These are phyloP conservation scores for Jatropha curcas DNA, from an alignment of 345 rosid genomes.

Conservation along the genomic window DNA sequence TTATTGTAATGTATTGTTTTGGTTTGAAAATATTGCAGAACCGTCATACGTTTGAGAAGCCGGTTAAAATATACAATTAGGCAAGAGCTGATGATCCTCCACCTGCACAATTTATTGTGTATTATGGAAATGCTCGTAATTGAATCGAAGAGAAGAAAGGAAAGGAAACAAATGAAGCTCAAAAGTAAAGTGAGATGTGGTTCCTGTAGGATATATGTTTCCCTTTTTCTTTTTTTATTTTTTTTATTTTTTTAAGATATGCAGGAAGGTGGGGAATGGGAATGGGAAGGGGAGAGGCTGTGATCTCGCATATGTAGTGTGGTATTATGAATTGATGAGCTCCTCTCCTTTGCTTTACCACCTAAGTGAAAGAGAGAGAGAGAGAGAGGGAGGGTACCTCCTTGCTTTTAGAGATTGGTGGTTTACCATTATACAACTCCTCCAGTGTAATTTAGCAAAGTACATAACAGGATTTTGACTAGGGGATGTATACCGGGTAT, in stretches of 20 bases:
- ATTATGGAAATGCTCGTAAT: conserved; percentile 10
- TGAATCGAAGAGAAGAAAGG: conserved; percentile 12
- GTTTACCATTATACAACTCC: conserved; percentile 36
- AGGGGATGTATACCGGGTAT: conserved; percentile 44
- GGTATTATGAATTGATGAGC: conserved; percentile 16
- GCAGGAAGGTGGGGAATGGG: no score
- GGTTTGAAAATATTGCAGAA: conserved; percentile 37
- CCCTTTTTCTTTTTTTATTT: conserved; percentile 1
- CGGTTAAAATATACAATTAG: conserved; percentile 63
- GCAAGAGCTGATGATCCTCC: conserved; percentile 26
- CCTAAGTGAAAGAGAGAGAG: no score
- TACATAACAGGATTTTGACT: conserved; percentile 50
- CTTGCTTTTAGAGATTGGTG: conserved; percentile 24
- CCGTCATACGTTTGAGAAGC: conserved; percentile 60
- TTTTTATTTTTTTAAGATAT: neutral
- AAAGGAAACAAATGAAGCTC: conserved; percentile 16
- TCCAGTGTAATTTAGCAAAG: conserved; percentile 46
- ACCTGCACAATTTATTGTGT: conserved; percentile 21
- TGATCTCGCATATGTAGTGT: conserved; percentile 1
- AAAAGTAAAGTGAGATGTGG: conserved; percentile 16
- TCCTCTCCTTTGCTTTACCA: conserved; percentile 13
- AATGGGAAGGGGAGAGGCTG: conserved; percentile 12
- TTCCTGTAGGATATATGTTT: conserved; percentile 35
- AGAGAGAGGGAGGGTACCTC: conserved; percentile 20
- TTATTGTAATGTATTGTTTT: neutral